Conservation (phyloP, 306 rosid genomes). For the Vigna mungo region DNA sequence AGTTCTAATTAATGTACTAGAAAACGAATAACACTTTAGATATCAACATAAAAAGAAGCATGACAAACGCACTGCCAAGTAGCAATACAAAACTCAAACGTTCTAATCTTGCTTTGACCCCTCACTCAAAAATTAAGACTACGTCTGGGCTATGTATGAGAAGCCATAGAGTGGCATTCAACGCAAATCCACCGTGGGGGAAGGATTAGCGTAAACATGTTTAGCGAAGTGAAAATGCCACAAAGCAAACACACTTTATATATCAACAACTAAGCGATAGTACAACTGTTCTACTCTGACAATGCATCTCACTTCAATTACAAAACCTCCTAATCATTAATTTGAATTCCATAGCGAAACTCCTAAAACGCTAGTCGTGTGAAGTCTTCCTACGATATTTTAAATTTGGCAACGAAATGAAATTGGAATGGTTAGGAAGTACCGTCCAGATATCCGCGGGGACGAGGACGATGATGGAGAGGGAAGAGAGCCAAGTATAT, state of each 20-base stretch:
- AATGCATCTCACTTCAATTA: background rate
- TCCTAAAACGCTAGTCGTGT: background rate
- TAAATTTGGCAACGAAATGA: background rate
- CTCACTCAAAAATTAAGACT: background rate
- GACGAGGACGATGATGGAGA: conserved; percentile 94
- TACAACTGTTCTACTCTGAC: background rate
- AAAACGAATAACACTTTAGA: no score
- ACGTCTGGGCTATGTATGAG: background rate
- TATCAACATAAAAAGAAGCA: no score
- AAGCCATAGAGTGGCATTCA: background rate
- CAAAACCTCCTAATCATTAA: background rate
- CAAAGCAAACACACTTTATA: background rate
- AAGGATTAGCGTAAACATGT: background rate
- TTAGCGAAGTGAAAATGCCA: background rate
- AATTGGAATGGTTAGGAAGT: background rate
- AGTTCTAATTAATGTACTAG: no score
- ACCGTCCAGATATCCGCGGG: conserved; percentile 99
- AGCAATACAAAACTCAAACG: no score
- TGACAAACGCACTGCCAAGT: no score
- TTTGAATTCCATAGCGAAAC: background rate
- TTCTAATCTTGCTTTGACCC: background rate
- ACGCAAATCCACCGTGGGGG: background rate
- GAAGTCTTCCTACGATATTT: background rate
- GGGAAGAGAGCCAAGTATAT: conserved; percentile 93
- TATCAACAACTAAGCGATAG: background rate